These are phyloP conservation scores for Hermanozyma aechmeae DNA, from an alignment of 805 yeast species.

Conservation along the genomic window DNA sequence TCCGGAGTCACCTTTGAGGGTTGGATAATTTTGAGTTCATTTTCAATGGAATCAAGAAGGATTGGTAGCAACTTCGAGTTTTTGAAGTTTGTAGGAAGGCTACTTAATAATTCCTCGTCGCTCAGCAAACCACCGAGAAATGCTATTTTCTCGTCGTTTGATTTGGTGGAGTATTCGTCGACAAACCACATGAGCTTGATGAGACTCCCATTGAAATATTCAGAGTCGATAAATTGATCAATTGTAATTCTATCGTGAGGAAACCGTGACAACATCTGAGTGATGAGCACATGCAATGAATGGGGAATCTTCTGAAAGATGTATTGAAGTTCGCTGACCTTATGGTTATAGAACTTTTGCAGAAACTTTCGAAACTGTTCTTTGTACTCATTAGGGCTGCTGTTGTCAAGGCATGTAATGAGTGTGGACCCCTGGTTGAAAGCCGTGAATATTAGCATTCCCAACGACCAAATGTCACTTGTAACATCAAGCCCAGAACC, in stretches of 20 bases:
- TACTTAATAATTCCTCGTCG: constrained; percentile 14
- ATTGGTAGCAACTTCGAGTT: constrained; percentile 69
- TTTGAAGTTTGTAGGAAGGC: constrained; percentile 37
- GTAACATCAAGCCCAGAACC: constrained; percentile 43
- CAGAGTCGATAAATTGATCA: constrained; percentile 60
- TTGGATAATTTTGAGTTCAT: constrained; percentile 24
- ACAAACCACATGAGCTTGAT: constrained; percentile 72
- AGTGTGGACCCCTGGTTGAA: constrained; percentile 47
- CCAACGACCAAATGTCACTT: constrained; percentile 81
- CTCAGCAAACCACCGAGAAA: constrained; percentile 61
- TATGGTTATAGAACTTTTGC: constrained; percentile 31
- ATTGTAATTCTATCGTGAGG: constrained; percentile 52
- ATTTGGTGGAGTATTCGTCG: constrained; percentile 75
- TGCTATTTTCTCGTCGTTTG: constrained; percentile 53
- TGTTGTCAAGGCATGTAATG: constrained; percentile 32
- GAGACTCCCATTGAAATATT: constrained; percentile 73
- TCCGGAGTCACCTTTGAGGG: constrained; percentile 12
- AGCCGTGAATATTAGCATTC: constrained; percentile 62
- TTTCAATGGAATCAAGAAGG: constrained; percentile 42
- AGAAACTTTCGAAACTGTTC: constrained; percentile 42
- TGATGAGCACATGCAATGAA: constrained; percentile 39
- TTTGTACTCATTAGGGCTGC: constrained; percentile 53
- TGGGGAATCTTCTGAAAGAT: constrained; percentile 52
- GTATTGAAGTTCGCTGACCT: constrained; percentile 25
- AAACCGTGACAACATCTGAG: constrained; percentile 46